Conservation (phyloP, 805 yeast genomes). For the Nakazawaea ishiwadae region DNA sequence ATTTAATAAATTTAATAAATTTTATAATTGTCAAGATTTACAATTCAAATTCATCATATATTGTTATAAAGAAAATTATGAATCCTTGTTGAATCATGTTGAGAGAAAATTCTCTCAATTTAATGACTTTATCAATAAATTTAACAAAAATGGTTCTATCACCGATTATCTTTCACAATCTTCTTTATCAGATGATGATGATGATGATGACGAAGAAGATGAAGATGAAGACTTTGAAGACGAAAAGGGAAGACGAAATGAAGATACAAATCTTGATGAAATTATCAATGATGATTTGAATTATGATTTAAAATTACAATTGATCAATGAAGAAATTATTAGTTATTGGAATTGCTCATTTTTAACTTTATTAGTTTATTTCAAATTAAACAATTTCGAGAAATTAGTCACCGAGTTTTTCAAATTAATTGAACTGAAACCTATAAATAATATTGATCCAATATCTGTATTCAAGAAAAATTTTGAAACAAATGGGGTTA, state of each 20-base stretch:
- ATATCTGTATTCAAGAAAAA: background rate
- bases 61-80: conserved; percentile 7
- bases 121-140: conserved; percentile 3
- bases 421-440: conserved; percentile 1
- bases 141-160: conserved; percentile 1
- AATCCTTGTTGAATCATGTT: conserved; percentile 1
- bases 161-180: background rate
- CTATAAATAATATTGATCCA: conserved; percentile 3
- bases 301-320: background rate
- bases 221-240: background rate
- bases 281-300: conserved; percentile 1
- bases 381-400: conserved; percentile 9
- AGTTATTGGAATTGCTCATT: conserved; percentile 8
- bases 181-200: background rate
- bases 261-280: no score
- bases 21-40: conserved; percentile 7
- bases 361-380: conserved; percentile 2
- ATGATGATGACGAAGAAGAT: background rate
- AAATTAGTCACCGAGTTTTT: conserved; percentile 4
- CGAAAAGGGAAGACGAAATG: no score
- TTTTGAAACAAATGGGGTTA: conserved; percentile 1
- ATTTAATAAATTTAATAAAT: conserved; percentile 1
- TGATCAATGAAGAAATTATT: conserved; percentile 1
- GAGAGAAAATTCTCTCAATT: conserved; percentile 8
- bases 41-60: conserved; percentile 4